Base-by-base conservation (phyloP, 176 grass and related monocot species). In the Rhynchospora pubera region DNA sequence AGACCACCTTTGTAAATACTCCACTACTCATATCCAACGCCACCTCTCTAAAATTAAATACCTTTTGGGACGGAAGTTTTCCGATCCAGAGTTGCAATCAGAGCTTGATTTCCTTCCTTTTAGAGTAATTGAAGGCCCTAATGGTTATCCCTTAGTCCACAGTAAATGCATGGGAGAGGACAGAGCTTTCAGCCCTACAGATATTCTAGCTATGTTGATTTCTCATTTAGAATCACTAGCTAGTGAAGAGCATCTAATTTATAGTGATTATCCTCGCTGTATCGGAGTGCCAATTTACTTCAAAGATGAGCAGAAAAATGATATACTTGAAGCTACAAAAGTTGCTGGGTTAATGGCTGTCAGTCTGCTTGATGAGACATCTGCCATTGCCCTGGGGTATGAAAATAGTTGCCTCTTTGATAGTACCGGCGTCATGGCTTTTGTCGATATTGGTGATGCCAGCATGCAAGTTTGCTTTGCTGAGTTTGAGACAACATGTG, bases 401-500 rank as follows among this genome's bases (percentile, higher is more conserved):
- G 23, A 57, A 18, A 34, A 34, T 34, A 34, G 32, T 3, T 34
- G 32, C 32, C 32, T 34, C 32, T 34, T 34, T 34, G 3, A 34
- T 34, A 34, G 32, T 34, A 34, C 32, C 32, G 32, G 32, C 32
- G 32, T 34, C 32, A 34, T 34, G 32, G 32, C 32, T 1, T 34
- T 34, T 34, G 32, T 59, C 1, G 28, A 91, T 34, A 57, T 78
- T 52, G 74, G 74, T 10, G 16, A 16, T 78, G 53, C 50, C 28
- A 18, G 4, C 50, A 78, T 78, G 74, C 74, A 78, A 30, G 74
- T 78, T 13, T 86, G 91, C 45, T 79, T 97, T 80, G 89, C 91
- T 0, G 86, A 87, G 5, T 94, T 84, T 70, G 89, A 86, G 78
- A 91, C 89, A 56, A 88, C 5, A 57, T 5, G 6, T 57, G 34